Percentiles rank a stretch among this genome's conserved stretches.
phyloP scores from a whole-genome alignment of 1,139 yeast genomes.

The Yamadazyma sp. region DNA sequence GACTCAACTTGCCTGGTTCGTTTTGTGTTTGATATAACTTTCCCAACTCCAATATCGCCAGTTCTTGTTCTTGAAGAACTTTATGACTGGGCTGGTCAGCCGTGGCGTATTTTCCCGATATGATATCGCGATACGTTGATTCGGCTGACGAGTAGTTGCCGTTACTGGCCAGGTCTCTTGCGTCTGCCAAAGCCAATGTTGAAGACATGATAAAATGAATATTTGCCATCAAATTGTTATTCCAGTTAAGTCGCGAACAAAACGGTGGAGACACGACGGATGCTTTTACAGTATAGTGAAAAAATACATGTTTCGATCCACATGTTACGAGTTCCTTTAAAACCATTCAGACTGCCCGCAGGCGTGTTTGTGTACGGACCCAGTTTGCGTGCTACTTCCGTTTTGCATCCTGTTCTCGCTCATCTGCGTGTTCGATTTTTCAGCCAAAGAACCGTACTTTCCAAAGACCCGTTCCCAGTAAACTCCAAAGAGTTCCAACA shows the following conservation, averaged over 20 bases:
- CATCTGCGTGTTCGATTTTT: neutral
- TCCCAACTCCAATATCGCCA: conserved; percentile 64
- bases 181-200: conserved; percentile 43
- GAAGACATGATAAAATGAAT: conserved; percentile 16
- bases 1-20: conserved; percentile 52
- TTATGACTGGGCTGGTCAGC: conserved; percentile 13
- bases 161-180: conserved; percentile 53
- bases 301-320: too few species aligned
- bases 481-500: conserved; percentile 28
- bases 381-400: too few species aligned
- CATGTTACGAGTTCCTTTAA: too few species aligned
- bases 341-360: too few species aligned
- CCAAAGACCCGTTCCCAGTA: conserved; percentile 30
- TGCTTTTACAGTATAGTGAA: too few species aligned
- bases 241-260: neutral
- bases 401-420: neutral
- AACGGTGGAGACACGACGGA: neutral
- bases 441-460: neutral
- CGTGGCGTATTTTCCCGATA: conserved; percentile 10
- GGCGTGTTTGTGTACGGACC: too few species aligned
- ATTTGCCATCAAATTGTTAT: conserved; percentile 12
- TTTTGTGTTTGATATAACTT: conserved; percentile 48
- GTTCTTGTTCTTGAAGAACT: conserved; percentile 50
- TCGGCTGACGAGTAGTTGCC: conserved; percentile 60
- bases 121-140: conserved; percentile 22